phyloP scores from a whole-genome alignment of 805 yeast genomes.

The Myxozyma lipomycoides region DNA sequence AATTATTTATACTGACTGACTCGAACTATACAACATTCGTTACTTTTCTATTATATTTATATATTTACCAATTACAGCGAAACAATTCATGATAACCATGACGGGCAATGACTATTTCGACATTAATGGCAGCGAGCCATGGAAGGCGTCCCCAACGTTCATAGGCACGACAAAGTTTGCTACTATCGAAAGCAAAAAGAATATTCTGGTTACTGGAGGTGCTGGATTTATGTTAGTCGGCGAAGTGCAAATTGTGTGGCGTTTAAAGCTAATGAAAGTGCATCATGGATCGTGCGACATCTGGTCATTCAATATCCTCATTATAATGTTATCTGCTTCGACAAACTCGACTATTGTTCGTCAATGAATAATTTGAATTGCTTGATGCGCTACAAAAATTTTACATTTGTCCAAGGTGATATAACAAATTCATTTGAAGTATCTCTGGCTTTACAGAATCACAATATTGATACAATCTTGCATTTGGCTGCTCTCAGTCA shows the following conservation, averaged over 20 bases:
- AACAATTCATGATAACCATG: too few species aligned
- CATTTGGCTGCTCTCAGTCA: conserved; percentile 55
- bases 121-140: too few species aligned
- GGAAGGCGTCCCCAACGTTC: conserved; percentile 18
- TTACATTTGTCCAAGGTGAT: conserved; percentile 39
- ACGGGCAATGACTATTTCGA: too few species aligned
- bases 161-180: conserved; percentile 21
- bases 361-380: conserved; percentile 35
- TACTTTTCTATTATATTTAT: too few species aligned
- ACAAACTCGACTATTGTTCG: conserved; percentile 48
- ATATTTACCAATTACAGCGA: too few species aligned
- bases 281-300: conserved; percentile 45
- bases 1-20: too few species aligned
- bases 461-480: conserved; percentile 40
- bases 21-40: too few species aligned
- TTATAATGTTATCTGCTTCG: conserved; percentile 44
- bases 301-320: conserved; percentile 35
- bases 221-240: conserved; percentile 49
- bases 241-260: background rate
- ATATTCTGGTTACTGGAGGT: conserved; percentile 51
- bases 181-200: conserved; percentile 3
- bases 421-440: conserved; percentile 35
- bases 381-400: conserved; percentile 32
- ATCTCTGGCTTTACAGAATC: conserved; percentile 23
- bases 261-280: conserved; percentile 31